phyloP scores from a whole-genome alignment of 1,139 yeast genomes.

The Kurtzmaniella quercitrusa region DNA sequence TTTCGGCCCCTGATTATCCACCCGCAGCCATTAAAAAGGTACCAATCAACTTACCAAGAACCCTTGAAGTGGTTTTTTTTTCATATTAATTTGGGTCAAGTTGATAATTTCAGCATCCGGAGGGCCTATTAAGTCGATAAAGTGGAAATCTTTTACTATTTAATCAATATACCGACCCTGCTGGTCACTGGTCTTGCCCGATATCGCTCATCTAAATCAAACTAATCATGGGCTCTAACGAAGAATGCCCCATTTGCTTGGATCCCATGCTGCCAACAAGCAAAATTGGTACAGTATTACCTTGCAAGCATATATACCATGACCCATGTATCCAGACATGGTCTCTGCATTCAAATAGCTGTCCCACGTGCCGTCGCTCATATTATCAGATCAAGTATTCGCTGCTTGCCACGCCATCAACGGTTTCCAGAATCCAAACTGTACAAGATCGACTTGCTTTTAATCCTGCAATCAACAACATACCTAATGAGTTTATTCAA shows the following conservation, averaged over 20 bases:
- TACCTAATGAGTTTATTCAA: constrained; percentile 33
- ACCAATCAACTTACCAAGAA: too few relatives aligned
- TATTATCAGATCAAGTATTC: constrained; percentile 27
- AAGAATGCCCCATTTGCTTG: constrained; percentile 50
- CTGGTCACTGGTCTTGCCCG: too few relatives aligned
- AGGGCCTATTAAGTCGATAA: too few relatives aligned
- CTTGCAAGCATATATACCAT: constrained; percentile 45
- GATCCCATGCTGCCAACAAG: constrained; percentile 26
- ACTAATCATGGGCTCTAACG: constrained; percentile 9
- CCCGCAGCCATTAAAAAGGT: too few relatives aligned
- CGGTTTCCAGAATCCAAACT: constrained; percentile 7
- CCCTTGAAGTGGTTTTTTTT: too few relatives aligned
- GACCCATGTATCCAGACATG: constrained; percentile 42
- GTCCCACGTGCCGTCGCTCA: constrained; percentile 48
- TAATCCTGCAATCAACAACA: constrained; percentile 36
- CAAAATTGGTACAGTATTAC: constrained; percentile 33
- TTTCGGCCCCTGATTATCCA: too few relatives aligned
- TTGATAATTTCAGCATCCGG: too few relatives aligned
- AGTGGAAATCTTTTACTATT: too few relatives aligned
- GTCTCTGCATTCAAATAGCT: constrained; percentile 47
- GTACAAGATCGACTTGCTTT: constrained; percentile 30
- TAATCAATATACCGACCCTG: too few relatives aligned
- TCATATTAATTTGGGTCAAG: too few relatives aligned
- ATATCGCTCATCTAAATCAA: background rate
- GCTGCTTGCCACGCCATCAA: constrained; percentile 7